Percentiles rank a stretch among this genome's conserved stretches.
phyloP scores from a whole-genome alignment of 2,329 filamentous ascomycete species.

The Hymenoscyphus salicellus region DNA sequence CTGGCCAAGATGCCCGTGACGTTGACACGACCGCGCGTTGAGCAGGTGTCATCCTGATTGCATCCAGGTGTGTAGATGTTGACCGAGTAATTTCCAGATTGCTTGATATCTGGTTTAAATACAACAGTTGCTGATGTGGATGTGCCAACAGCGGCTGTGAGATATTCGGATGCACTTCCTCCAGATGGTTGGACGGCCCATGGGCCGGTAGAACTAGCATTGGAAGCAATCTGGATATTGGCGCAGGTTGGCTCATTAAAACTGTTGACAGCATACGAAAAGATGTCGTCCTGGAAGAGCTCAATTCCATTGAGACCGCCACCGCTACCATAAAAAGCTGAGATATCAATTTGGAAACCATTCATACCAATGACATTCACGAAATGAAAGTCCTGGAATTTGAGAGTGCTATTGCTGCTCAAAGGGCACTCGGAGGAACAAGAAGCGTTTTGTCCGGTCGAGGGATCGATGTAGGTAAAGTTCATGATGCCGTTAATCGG shows the following conservation, averaged over 20 bases:
- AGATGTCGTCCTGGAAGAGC: conserved; percentile 81
- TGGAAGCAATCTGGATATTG: conserved; percentile 61
- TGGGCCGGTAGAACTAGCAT: conserved; percentile 65
- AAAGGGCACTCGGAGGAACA: conserved; percentile 88
- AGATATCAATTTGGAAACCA: conserved; percentile 79
- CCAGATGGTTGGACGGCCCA: conserved; percentile 70
- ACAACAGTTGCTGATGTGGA: conserved; percentile 65
- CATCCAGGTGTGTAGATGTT: conserved; percentile 93
- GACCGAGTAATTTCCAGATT: conserved; percentile 88
- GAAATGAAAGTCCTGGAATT: conserved; percentile 87
- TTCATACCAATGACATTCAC: conserved; percentile 87
- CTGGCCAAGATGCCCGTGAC: conserved; percentile 70
- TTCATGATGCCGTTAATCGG: conserved; percentile 94
- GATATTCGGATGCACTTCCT: conserved; percentile 70
- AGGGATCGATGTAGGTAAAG: conserved; percentile 81
- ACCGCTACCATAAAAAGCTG: conserved; percentile 80
- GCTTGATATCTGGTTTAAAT: conserved; percentile 78
- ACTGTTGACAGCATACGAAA: conserved; percentile 75
- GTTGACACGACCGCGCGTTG: conserved; percentile 73
- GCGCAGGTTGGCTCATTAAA: conserved; percentile 89
- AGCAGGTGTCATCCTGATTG: conserved; percentile 72
- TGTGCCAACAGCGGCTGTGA: conserved; percentile 63
- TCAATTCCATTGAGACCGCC: conserved; percentile 84
- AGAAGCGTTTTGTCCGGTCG: conserved; percentile 60
- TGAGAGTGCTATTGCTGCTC: conserved; percentile 61